Base-by-base conservation (phyloP, 441 rosid species). In the Geranium incanum region DNA sequence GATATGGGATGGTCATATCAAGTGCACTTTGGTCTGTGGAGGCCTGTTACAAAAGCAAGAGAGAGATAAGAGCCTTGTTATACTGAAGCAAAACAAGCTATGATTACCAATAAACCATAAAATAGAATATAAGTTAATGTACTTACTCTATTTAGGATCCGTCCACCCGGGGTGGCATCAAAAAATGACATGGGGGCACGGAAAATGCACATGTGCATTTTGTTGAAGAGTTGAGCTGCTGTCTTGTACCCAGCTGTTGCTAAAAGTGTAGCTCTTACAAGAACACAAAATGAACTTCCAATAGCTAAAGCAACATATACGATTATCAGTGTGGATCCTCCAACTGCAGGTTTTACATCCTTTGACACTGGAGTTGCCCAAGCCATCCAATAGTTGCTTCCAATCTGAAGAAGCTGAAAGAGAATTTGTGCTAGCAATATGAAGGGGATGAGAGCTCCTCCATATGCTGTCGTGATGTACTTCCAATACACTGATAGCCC, bases 301-400 rank as follows among this genome's bases (percentile, higher is more conserved):
- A 84, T 13, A 3, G 93, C 84, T 77, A 94, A 77, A 72, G 75
- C 84, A n/a, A 88, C 87, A 73, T 88, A 92, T 15, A 94, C 97
- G 60, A 77, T 71, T 76, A 94, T 81, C 0, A 92, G 79, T 3
- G 78, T 89, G 0, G 79, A 79, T 52, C 72, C 70, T 28, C 78
- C 71, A 62, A 89, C 96, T 19, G 74, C 68, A 75, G 91, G 88
- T 77, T 87, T 79, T 19, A 67, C 79, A 72, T 87, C 93, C 73
- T 81, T 71, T 0, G 97, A 87, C 68, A 81, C 81, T 0, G 96
- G 94, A 81, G 89, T 85, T 75, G 87, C 97, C 97, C 90, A 90
- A n/a, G 99, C 91, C 93, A 95, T 90, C 99, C 97, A 95, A 75
- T 92, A 92, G 78, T 89, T 89, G 83, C 97, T 88, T 13, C 89